Percentiles rank a stretch among this genome's conserved stretches.
phyloP scores from a whole-genome alignment of 495 filamentous ascomycete genomes.

The Hypoxylon trugodes region DNA sequence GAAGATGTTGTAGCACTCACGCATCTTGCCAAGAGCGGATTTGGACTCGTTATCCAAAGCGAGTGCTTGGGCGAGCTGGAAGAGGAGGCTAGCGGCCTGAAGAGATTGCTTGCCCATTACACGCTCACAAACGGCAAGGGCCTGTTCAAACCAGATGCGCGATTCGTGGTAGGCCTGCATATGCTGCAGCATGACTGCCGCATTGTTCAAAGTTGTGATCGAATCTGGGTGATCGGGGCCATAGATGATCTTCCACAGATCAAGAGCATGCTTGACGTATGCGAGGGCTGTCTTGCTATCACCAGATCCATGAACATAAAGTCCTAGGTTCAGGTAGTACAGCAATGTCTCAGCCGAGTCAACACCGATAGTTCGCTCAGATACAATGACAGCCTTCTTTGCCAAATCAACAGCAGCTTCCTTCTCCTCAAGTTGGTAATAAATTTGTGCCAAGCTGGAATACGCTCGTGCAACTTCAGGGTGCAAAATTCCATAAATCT shows the following conservation, averaged over 20 bases:
- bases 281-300: conserved; percentile 84
- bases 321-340: conserved; percentile 91
- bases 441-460: conserved; percentile 91
- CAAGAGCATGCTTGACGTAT: conserved; percentile 91
- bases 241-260: conserved; percentile 97
- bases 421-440: conserved; percentile 96
- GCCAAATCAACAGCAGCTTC: conserved; percentile 93
- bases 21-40: conserved; percentile 88
- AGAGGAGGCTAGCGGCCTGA: conserved; percentile 93
- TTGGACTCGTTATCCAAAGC: conserved; percentile 93
- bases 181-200: conserved; percentile 96
- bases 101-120: conserved; percentile 87
- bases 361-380: conserved; percentile 91
- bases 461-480: conserved; percentile 97
- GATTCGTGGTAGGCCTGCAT: conserved; percentile 92
- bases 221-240: conserved; percentile 93
- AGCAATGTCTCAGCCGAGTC: conserved; percentile 94
- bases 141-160: conserved; percentile 94
- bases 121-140: conserved; percentile 83
- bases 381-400: conserved; percentile 94
- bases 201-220: conserved; percentile 98
- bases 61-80: conserved; percentile 95
- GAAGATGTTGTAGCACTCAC: conserved; percentile 96
- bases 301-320: conserved; percentile 92
- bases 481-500: conserved; percentile 98